Evolutionary conservation across 179 eudicot genomes (phyloP).

Genomic region (Heliamphora pulchella): DNA sequence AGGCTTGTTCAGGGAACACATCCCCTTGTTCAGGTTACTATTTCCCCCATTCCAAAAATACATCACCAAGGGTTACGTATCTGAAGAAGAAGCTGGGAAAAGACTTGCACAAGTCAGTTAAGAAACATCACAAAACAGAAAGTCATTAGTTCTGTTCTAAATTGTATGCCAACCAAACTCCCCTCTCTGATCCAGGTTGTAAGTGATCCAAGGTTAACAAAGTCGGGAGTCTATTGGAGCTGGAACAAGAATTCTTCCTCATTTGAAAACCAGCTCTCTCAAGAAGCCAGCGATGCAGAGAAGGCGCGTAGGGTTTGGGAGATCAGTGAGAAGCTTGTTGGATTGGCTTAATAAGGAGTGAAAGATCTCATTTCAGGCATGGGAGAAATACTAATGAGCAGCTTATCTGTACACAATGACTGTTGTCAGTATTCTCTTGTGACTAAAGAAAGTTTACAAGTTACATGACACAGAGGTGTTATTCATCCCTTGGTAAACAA

Average conservation of each 20-base stretch:
- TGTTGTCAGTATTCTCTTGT: background rate
- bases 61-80: slow-evolving; percentile 73
- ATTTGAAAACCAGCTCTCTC: slow-evolving; percentile 65
- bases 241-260: slow-evolving; percentile 67
- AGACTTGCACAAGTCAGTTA: slow-evolving; percentile 58
- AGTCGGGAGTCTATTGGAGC: slow-evolving; percentile 85
- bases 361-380: background rate
- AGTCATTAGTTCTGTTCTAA: background rate
- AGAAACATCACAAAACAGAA: background rate
- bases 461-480: background rate
- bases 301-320: slow-evolving; percentile 73
- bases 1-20: slow-evolving; percentile 64
- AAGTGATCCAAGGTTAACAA: slow-evolving; percentile 56
- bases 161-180: background rate
- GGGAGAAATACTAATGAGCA: background rate
- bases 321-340: slow-evolving; percentile 71
- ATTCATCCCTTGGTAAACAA: background rate
- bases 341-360: slow-evolving; percentile 39
- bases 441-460: background rate
- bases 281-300: slow-evolving; percentile 68
- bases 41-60: slow-evolving; percentile 83
- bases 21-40: slow-evolving; percentile 57
- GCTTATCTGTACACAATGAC: background rate
- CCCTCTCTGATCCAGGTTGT: slow-evolving; percentile 39
- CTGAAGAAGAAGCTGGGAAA: slow-evolving; percentile 69